Evolutionary conservation across 495 filamentous ascomycete species (phyloP).

Genomic region (Talaromyces wortmannii): DNA sequence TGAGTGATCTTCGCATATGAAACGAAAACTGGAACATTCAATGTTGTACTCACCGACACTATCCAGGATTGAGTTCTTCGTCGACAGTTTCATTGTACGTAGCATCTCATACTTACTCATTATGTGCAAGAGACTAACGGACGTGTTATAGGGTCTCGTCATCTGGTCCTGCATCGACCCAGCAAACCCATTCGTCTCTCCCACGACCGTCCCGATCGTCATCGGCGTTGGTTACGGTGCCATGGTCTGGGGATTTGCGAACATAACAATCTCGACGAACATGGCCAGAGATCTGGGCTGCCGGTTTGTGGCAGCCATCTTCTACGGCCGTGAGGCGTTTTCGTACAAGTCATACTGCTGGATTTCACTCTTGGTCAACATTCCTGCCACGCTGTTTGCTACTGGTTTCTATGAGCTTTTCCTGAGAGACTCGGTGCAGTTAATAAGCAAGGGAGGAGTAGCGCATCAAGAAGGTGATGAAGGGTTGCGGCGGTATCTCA

Average conservation of each 20-base stretch:
- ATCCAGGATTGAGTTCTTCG: conserved; percentile 36
- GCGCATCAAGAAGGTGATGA: conserved; percentile 43
- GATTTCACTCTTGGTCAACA: conserved; percentile 43
- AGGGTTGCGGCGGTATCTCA: conserved; percentile 41
- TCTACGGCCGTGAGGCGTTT: conserved; percentile 43
- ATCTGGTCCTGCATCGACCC: conserved; percentile 49
- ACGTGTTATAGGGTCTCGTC: conserved; percentile 26
- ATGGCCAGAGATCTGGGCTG: conserved; percentile 44
- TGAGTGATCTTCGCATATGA: conserved; percentile 7
- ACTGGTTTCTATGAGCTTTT: conserved; percentile 44
- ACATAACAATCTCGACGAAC: conserved; percentile 43
- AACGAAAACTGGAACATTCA: not conserved
- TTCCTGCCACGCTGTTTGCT: conserved; percentile 46
- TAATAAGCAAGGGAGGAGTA: conserved; percentile 38
- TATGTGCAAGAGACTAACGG: not conserved
- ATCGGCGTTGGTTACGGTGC: conserved; percentile 43
- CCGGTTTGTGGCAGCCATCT: conserved; percentile 49
- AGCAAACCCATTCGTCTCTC: conserved; percentile 45
- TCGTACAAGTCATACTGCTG: conserved; percentile 34
- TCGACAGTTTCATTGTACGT: conserved; percentile 40
- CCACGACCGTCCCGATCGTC: conserved; percentile 34
- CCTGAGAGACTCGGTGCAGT: conserved; percentile 40
- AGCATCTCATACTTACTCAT: not conserved
- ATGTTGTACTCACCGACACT: not conserved
- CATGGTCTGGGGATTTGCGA: conserved; percentile 44